Evolutionary conservation across 1,284 basidiomycete genomes (phyloP).

Genomic region (Trametes pubescens): DNA sequence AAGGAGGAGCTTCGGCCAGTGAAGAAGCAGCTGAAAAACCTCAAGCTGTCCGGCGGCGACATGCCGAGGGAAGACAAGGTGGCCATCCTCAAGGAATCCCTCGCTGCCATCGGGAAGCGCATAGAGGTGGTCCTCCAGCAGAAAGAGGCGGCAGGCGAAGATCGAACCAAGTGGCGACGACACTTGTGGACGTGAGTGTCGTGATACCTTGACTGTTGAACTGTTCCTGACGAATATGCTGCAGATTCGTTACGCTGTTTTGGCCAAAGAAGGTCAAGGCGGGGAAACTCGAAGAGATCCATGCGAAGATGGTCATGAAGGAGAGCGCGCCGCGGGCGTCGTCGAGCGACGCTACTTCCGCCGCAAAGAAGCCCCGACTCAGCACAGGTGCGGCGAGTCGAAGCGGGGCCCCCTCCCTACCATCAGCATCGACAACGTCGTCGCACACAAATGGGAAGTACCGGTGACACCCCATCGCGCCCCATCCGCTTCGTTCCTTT

Average conservation of each 20-base stretch:
- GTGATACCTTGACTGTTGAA: neutral
- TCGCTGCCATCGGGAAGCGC: constrained; percentile 92
- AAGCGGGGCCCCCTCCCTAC: constrained; percentile 34
- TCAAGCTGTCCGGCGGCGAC: constrained; percentile 92
- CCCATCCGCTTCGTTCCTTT: neutral
- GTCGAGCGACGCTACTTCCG: constrained; percentile 39
- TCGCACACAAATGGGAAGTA: constrained; percentile 44
- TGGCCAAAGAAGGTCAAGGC: constrained; percentile 98
- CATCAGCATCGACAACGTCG: constrained; percentile 38
- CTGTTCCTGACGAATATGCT: neutral
- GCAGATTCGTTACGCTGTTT: constrained; percentile 91
- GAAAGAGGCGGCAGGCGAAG: constrained; percentile 81
- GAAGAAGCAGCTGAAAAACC: constrained; percentile 96
- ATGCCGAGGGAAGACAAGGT: constrained; percentile 96
- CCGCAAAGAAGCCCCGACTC: constrained; percentile 42
- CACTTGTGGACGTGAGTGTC: constrained; percentile 94
- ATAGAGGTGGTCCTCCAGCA: constrained; percentile 87
- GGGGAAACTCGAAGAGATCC: constrained; percentile 90
- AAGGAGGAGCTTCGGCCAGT: constrained; percentile 97
- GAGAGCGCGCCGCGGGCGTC: constrained; percentile 50
- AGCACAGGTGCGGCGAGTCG: constrained; percentile 35
- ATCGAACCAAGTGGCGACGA: constrained; percentile 87
- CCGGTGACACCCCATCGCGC: constrained; percentile 34
- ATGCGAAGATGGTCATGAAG: constrained; percentile 92
- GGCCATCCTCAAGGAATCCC: constrained; percentile 93